Conservation (phyloP, 2,329 filamentous ascomycete species). For the Ilyonectria mors-panacis region DNA sequence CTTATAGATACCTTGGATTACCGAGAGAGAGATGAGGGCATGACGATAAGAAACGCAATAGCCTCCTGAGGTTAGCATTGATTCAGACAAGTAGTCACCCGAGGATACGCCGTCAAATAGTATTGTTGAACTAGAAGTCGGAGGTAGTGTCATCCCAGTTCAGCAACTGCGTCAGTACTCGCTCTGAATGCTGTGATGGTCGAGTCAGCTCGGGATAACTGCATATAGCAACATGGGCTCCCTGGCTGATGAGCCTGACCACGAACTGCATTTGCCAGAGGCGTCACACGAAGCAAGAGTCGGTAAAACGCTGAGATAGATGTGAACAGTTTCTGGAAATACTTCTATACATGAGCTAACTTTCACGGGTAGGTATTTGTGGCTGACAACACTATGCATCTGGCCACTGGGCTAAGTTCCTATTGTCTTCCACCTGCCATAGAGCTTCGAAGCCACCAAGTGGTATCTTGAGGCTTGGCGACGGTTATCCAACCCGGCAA, state of each 20-base stretch:
- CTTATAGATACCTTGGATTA: no score
- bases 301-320: constrained; percentile 75
- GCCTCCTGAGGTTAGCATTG: no score
- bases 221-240: constrained; percentile 75
- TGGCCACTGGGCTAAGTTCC: constrained; percentile 93
- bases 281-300: constrained; percentile 82
- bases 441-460: constrained; percentile 83
- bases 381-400: constrained; percentile 85
- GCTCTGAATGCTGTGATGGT: constrained; percentile 90
- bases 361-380: constrained; percentile 75
- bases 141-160: constrained; percentile 83
- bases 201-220: constrained; percentile 82
- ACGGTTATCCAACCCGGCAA: constrained; percentile 82
- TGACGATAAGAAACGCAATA: no score
- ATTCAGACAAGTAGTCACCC: no score
- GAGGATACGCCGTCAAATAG: constrained; percentile 75
- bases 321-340: background rate
- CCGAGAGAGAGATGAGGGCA: no score
- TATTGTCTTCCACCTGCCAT: constrained; percentile 79
- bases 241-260: constrained; percentile 81
- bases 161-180: constrained; percentile 83
- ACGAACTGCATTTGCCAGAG: constrained; percentile 83
- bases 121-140: no score
- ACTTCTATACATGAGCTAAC: constrained; percentile 11
- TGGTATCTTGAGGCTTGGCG: constrained; percentile 84